Percentiles rank a stretch among this genome's conserved stretches.
phyloP scores from a whole-genome alignment of 2,329 filamentous ascomycete species.

The Hymenoscyphus fraxineus region DNA sequence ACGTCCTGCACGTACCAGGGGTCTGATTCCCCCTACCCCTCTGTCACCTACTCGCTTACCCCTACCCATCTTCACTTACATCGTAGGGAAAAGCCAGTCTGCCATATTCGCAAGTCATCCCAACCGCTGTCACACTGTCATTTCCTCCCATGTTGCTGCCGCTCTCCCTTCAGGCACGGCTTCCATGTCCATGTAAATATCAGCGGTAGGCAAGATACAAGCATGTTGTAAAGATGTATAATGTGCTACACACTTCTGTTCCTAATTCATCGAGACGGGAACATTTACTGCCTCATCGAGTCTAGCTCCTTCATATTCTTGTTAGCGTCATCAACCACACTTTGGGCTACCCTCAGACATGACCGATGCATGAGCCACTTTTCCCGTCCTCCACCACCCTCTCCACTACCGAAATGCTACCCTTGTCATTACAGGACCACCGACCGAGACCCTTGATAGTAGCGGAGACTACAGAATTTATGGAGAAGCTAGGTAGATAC shows the following conservation, averaged over 20 bases:
- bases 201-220: constrained; percentile 19
- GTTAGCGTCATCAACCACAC: not conserved
- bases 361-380: constrained; percentile 31
- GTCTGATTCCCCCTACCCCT: not conserved
- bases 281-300: constrained; percentile 24
- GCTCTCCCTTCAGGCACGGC: not conserved
- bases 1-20: constrained; percentile 26
- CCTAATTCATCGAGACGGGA: constrained; percentile 33
- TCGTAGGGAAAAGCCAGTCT: too few relatives aligned
- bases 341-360: not conserved
- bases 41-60: not conserved
- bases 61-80: not conserved
- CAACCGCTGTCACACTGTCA: not conserved
- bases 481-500: constrained; percentile 3
- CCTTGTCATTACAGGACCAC: constrained; percentile 15
- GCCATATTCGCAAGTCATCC: not conserved
- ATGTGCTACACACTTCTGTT: constrained; percentile 28
- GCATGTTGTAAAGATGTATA: constrained; percentile 14
- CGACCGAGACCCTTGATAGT: not conserved
- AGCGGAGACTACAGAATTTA: not conserved
- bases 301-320: constrained; percentile 19
- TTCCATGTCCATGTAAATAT: constrained; percentile 9
- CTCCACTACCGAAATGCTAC: constrained; percentile 25
- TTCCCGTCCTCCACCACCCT: constrained; percentile 13
- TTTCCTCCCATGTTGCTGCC: not conserved